phyloP scores from a whole-genome alignment of 148 eudicot species.

The Arctostaphylos glauca region DNA sequence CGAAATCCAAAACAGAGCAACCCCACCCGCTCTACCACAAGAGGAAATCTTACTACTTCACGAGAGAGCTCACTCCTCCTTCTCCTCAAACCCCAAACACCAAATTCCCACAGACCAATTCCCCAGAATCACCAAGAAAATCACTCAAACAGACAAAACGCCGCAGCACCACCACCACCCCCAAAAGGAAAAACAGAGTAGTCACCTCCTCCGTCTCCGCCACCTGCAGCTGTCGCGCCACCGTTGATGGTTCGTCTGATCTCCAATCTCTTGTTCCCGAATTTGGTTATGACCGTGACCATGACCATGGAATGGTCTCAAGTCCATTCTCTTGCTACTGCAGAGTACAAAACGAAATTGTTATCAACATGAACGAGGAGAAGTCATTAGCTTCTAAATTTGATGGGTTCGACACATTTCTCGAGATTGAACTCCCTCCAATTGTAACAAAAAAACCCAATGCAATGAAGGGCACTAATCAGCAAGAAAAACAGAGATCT shows the following conservation, averaged over 20 bases:
- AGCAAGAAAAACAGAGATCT: constrained; percentile 13
- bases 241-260: constrained; percentile 19
- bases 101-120: neutral
- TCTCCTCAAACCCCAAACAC: neutral
- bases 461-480: neutral
- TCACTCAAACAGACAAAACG: constrained; percentile 31
- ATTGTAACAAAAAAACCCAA: constrained; percentile 34
- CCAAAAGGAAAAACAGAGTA: constrained; percentile 11
- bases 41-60: constrained; percentile 66
- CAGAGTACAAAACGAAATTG: constrained; percentile 14
- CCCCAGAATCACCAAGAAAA: constrained; percentile 33
- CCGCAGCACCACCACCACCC: constrained; percentile 18
- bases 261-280: constrained; percentile 16
- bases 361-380: neutral
- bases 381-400: neutral
- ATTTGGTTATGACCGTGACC: neutral
- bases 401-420: neutral
- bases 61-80: constrained; percentile 43
- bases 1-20: constrained; percentile 2
- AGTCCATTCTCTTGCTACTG: neutral
- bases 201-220: neutral
- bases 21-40: constrained; percentile 14
- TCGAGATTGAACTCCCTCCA: constrained; percentile 30
- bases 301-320: neutral
- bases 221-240: neutral